These are phyloP conservation scores for Plasmodium sp. DNA, from an alignment of 169 alveolate genomes.

Conservation along the genomic window DNA sequence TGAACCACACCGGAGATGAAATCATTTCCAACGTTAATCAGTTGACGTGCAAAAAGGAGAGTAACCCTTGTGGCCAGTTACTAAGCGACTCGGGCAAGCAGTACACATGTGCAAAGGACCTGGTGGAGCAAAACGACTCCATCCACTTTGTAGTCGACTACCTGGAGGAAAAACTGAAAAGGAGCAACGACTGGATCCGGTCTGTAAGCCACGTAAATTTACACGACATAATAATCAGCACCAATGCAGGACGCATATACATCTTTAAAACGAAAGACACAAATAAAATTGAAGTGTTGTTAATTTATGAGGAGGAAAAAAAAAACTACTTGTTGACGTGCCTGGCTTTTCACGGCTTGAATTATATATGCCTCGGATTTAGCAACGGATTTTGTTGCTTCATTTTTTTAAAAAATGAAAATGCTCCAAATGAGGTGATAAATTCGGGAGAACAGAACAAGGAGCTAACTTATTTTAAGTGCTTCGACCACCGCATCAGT, in stretches of 20 bases:
- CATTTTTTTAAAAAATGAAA: constrained; percentile 12
- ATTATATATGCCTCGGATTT: constrained; percentile 55
- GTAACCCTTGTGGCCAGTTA: neutral
- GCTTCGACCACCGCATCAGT: constrained; percentile 68
- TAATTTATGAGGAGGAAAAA: constrained; percentile 35
- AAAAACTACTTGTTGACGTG: constrained; percentile 47
- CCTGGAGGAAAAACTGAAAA: constrained; percentile 14
- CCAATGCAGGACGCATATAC: constrained; percentile 56
- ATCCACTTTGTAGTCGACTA: neutral
- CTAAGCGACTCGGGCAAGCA: neutral
- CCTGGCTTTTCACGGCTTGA: constrained; percentile 23
- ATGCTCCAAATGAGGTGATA: neutral
- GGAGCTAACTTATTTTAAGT: constrained; percentile 17
- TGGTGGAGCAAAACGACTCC: neutral
- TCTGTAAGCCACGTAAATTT: constrained; percentile 43
- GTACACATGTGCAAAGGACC: neutral
- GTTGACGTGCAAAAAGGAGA: neutral
- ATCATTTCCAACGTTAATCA: neutral
- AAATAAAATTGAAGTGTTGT: neutral
- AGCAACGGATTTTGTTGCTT: constrained; percentile 66
- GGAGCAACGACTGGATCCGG: constrained; percentile 65
- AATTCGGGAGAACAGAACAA: neutral
- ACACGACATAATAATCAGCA: constrained; percentile 12
- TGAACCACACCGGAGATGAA: neutral
- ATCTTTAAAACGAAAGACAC: constrained; percentile 22